Conservation (phyloP, 768 basidiomycete species). For the Pleurotus tuoliensis region DNA sequence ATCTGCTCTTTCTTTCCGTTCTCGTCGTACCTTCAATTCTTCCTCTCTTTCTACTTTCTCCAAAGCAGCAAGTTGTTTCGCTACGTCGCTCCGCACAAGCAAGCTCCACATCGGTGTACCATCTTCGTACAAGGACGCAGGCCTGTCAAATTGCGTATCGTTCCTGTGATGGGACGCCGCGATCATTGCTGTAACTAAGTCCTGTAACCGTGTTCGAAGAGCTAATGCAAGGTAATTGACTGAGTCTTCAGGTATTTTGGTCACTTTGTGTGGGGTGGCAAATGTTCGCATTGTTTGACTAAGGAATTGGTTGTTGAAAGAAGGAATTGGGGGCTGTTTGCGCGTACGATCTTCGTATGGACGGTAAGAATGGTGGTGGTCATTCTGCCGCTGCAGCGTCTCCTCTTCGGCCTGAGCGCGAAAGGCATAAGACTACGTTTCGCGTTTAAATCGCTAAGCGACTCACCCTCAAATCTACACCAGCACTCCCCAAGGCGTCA, state of each 20-base stretch:
- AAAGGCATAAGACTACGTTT: no score
- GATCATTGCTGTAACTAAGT: constrained; percentile 65
- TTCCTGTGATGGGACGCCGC: constrained; percentile 64
- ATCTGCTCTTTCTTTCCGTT: constrained; percentile 75
- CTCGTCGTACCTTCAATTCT: constrained; percentile 67
- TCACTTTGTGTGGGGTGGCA: constrained; percentile 65
- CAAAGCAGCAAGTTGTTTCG: constrained; percentile 69
- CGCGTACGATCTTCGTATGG: constrained; percentile 74
- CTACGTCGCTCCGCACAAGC: constrained; percentile 71
- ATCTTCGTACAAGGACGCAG: constrained; percentile 62
- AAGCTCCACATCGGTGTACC: constrained; percentile 81
- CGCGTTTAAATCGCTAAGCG: constrained; percentile 4
- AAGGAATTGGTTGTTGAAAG: constrained; percentile 65
- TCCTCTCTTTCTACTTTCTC: constrained; percentile 84
- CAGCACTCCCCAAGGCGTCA: constrained; percentile 82
- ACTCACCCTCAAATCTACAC: constrained; percentile 77
- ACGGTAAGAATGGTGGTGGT: constrained; percentile 59
- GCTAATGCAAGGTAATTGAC: constrained; percentile 79
- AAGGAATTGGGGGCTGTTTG: constrained; percentile 67
- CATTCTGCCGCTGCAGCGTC: constrained; percentile 61
- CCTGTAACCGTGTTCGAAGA: constrained; percentile 69
- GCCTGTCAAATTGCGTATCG: constrained; percentile 65
- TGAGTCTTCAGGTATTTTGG: constrained; percentile 62
- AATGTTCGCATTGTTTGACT: constrained; percentile 66
- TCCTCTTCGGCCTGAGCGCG: constrained; percentile 77